A percentile compares a stretch with the other conserved stretches of the same genome.
Evolutionary conservation across 164 flowering plant species (phyloP).

Genomic region (Liriodendron chinense): DNA sequence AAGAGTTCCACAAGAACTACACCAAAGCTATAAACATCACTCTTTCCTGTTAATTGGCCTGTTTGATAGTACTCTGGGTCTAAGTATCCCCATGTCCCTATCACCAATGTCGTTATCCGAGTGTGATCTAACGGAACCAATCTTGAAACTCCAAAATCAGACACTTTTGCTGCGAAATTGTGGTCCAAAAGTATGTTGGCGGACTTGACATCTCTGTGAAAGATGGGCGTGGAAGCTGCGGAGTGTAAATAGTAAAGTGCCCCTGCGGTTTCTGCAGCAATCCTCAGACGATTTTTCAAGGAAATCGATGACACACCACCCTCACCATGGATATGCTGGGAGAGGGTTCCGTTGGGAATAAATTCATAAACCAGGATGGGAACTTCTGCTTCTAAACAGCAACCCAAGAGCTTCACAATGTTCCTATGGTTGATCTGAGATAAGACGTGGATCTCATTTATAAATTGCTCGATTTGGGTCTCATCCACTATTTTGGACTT

Average conservation of each 20-base stretch:
- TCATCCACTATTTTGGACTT: slow-evolving; percentile 24
- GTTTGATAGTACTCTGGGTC: slow-evolving; percentile 16
- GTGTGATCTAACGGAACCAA: slow-evolving; percentile 5
- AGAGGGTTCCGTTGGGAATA: slow-evolving; percentile 41
- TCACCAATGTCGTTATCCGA: slow-evolving; percentile 14
- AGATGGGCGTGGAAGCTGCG: slow-evolving; percentile 34
- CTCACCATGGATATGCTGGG: slow-evolving; percentile 28
- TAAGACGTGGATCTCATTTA: slow-evolving; percentile 39
- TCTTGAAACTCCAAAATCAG: slow-evolving; percentile 27
- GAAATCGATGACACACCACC: slow-evolving; percentile 9
- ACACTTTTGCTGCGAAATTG: slow-evolving; percentile 32
- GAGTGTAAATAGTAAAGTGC: slow-evolving; percentile 41
- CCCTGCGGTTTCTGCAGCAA: slow-evolving; percentile 31
- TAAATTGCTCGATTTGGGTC: slow-evolving; percentile 26
- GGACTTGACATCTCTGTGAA: slow-evolving; percentile 44
- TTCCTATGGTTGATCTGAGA: slow-evolving; percentile 47
- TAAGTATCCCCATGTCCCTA: slow-evolving; percentile 16
- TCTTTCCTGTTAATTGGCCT: slow-evolving; percentile 13
- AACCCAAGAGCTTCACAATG: slow-evolving; percentile 42
- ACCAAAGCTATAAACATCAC: slow-evolving; percentile 22
- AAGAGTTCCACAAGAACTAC: slow-evolving; percentile 18
- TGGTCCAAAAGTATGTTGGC: slow-evolving; percentile 41
- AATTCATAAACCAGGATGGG: slow-evolving; percentile 47
- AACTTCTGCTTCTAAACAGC: slow-evolving; percentile 43
- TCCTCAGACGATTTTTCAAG: slow-evolving; percentile 27